These are phyloP conservation scores for Pseudophaeomoniella oleicola DNA, from an alignment of 2,329 filamentous ascomycete genomes.

Conservation along the genomic window DNA sequence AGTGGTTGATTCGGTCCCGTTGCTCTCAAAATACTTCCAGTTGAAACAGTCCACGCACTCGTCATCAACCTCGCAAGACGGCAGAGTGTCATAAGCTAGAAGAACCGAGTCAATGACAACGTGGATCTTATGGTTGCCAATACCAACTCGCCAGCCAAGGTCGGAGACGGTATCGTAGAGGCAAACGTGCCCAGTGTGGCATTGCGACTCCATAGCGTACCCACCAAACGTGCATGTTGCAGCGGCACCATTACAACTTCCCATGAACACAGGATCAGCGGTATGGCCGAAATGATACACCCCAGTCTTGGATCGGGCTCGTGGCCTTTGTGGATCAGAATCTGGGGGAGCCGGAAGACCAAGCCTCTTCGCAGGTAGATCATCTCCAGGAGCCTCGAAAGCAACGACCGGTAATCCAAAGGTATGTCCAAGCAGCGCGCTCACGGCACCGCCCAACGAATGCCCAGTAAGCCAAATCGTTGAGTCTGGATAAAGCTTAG, in stretches of 20 bases:
- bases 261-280: conserved; percentile 88
- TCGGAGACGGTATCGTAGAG: conserved; percentile 86
- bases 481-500: conserved; percentile 68
- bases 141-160: conserved; percentile 80
- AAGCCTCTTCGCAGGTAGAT: conserved; percentile 67
- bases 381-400: conserved; percentile 86
- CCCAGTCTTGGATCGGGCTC: conserved; percentile 58
- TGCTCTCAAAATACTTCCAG: conserved; percentile 93
- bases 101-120: conserved; percentile 81
- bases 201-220: conserved; percentile 87
- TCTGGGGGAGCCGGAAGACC: conserved; percentile 77
- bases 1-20: conserved; percentile 64
- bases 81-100: conserved; percentile 65
- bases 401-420: conserved; percentile 85
- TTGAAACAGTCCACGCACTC: conserved; percentile 76
- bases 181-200: conserved; percentile 77
- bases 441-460: conserved; percentile 79
- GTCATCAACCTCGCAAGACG: conserved; percentile 61
- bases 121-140: conserved; percentile 81
- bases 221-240: conserved; percentile 82
- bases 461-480: conserved; percentile 86
- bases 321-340: conserved; percentile 54
- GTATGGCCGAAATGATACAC: conserved; percentile 89
- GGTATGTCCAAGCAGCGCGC: conserved; percentile 76
- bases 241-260: conserved; percentile 78